Evolutionary conservation across 129 eudicot genomes (phyloP).

Genomic region (Kitagawia praeruptora): DNA sequence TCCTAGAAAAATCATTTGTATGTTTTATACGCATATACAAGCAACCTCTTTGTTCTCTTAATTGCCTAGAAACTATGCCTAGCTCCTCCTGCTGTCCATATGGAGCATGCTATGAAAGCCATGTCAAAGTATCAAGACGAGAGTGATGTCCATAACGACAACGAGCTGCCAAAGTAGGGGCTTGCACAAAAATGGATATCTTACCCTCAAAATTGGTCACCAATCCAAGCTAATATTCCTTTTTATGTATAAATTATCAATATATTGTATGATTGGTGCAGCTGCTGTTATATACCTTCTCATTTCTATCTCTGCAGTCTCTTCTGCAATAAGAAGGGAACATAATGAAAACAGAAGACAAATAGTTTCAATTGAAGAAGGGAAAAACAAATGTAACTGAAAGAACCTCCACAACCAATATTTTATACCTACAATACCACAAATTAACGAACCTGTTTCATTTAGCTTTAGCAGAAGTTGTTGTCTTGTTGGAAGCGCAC

Average conservation of each 20-base stretch:
- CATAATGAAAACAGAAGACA: not conserved
- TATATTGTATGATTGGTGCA: constrained; percentile 60
- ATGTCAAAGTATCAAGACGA: not conserved
- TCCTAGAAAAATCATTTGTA: not conserved
- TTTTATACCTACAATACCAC: not conserved
- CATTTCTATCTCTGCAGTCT: constrained; percentile 75
- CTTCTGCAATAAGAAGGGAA: constrained; percentile 34
- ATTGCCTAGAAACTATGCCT: not conserved
- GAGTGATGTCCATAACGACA: not conserved
- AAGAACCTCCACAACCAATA: not conserved
- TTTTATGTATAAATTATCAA: constrained; percentile 54
- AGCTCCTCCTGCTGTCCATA: not conserved
- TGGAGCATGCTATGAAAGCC: not conserved
- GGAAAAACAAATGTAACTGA: not conserved
- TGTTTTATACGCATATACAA: not conserved
- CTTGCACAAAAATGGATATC: not conserved
- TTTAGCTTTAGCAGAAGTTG: constrained; percentile 68
- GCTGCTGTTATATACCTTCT: constrained; percentile 69
- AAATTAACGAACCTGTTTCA: constrained; percentile 53
- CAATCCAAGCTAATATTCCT: constrained; percentile 76
- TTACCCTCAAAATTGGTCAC: constrained; percentile 27
- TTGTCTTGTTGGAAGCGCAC: constrained; percentile 84
- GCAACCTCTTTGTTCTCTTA: not conserved
- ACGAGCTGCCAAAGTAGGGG: constrained; percentile 2
- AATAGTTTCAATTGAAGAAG: not conserved